phyloP scores from a whole-genome alignment of 768 basidiomycete species.

The Exidia glandulosa region DNA sequence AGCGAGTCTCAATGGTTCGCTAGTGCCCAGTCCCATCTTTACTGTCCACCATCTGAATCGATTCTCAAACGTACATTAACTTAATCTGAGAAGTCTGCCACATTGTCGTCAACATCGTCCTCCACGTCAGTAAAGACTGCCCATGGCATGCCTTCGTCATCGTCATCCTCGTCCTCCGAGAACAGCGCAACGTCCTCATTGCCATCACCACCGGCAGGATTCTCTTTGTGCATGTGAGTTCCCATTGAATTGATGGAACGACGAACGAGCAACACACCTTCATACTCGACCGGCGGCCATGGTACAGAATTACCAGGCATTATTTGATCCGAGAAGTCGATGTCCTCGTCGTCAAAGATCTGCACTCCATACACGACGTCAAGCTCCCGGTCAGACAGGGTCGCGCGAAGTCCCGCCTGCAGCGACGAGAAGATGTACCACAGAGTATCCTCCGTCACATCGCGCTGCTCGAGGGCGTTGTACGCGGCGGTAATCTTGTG shows the following conservation, averaged over 20 bases:
- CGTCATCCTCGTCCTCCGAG: background rate
- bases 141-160: too few species aligned
- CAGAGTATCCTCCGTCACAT: constrained; percentile 10
- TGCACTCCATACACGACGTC: background rate
- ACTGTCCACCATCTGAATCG: too few species aligned
- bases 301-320: background rate
- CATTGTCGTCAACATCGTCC: background rate
- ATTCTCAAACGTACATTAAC: too few species aligned
- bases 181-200: too few species aligned
- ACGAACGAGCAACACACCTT: too few species aligned
- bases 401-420: background rate
- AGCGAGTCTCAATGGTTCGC: too few species aligned
- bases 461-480: constrained; percentile 12
- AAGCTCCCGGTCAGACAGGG: background rate
- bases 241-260: background rate
- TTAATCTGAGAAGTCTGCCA: too few species aligned
- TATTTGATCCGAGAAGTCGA: background rate
- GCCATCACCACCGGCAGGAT: background rate
- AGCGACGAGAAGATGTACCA: constrained; percentile 9
- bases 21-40: too few species aligned
- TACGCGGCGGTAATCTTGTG: constrained; percentile 11
- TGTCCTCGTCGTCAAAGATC: background rate
- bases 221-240: background rate
- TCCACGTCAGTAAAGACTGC: background rate
- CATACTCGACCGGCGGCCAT: too few species aligned